A percentile compares a stretch with the other conserved stretches of the same genome.
phyloP scores from a whole-genome alignment of 768 basidiomycete genomes.

The Tylopilus rubrobrunneus region DNA sequence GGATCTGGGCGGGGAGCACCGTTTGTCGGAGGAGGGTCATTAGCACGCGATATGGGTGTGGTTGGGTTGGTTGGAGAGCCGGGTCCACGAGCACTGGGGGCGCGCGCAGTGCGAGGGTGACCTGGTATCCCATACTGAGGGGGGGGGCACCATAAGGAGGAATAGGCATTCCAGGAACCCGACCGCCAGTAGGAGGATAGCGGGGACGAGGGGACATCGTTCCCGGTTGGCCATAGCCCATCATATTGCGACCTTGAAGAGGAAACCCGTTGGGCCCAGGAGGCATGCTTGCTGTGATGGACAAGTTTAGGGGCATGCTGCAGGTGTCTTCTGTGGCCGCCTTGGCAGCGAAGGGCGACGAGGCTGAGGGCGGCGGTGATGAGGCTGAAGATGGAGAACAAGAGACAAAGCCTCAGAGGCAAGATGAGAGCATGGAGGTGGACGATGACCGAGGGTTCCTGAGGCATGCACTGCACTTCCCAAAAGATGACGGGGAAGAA shows the following conservation, averaged over 20 bases:
- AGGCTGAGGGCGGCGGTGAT: no score
- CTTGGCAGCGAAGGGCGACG: conserved; percentile 29
- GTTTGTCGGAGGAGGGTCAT: conserved; percentile 54
- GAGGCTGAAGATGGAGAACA: conserved; percentile 6
- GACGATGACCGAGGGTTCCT: conserved; percentile 77
- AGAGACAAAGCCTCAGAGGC: conserved; percentile 26
- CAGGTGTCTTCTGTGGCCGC: conserved; percentile 35
- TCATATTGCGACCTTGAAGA: conserved; percentile 65
- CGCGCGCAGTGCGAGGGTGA: conserved; percentile 59
- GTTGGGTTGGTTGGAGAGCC: conserved; percentile 62
- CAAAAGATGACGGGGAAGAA: no score
- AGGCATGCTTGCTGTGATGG: conserved; percentile 64
- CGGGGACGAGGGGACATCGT: conserved; percentile 88
- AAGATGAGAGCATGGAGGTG: conserved; percentile 63
- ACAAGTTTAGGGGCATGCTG: conserved; percentile 66
- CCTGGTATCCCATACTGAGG: conserved; percentile 74
- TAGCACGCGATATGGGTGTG: conserved; percentile 62
- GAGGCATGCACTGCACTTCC: conserved; percentile 66
- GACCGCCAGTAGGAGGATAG: conserved; percentile 66
- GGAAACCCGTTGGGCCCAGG: conserved; percentile 73
- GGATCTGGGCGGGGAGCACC: conserved; percentile 49
- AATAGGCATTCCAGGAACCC: conserved; percentile 74
- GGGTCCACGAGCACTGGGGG: conserved; percentile 62
- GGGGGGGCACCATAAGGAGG: conserved; percentile 71
- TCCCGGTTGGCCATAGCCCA: conserved; percentile 78